A percentile compares a stretch with the other conserved stretches of the same genome.
Evolutionary conservation across 768 basidiomycete genomes (phyloP).

Genomic region (Jaapia argillacea): DNA sequence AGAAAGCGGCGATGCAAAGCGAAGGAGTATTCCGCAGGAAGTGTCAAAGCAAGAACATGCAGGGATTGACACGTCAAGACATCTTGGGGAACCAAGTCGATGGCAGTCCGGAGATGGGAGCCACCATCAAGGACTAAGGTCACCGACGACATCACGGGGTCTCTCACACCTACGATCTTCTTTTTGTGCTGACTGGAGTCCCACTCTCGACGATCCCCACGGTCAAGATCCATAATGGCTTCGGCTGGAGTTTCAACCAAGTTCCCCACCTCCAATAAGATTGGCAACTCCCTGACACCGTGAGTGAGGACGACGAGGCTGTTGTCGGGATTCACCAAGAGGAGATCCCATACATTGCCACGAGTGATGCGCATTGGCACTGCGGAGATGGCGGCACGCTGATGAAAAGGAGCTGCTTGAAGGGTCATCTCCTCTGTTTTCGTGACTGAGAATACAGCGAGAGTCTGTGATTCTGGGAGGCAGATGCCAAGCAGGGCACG

Average conservation of each 20-base stretch:
- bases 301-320: constrained; percentile 52
- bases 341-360: constrained; percentile 51
- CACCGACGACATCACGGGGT: constrained; percentile 39
- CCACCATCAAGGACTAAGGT: constrained; percentile 47
- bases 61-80: constrained; percentile 49
- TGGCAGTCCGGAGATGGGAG: constrained; percentile 30
- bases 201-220: no score
- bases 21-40: constrained; percentile 50
- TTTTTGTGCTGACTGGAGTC: constrained; percentile 6
- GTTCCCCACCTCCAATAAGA: no score
- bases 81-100: constrained; percentile 49
- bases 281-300: constrained; percentile 31
- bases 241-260: no score
- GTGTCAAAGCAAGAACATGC: constrained; percentile 47
- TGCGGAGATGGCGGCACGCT: constrained; percentile 32
- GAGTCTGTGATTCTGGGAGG: constrained; percentile 32
- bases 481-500: constrained; percentile 48
- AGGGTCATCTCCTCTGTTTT: constrained; percentile 32
- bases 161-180: constrained; percentile 33
- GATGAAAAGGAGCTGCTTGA: constrained; percentile 23
- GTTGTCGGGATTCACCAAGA: constrained; percentile 51
- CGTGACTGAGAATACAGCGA: constrained; percentile 40
- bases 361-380: constrained; percentile 57
- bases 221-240: no score
- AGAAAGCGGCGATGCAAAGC: constrained; percentile 46